Conservation (phyloP, 179 eudicot genomes). For the Heliamphora pulchella region DNA sequence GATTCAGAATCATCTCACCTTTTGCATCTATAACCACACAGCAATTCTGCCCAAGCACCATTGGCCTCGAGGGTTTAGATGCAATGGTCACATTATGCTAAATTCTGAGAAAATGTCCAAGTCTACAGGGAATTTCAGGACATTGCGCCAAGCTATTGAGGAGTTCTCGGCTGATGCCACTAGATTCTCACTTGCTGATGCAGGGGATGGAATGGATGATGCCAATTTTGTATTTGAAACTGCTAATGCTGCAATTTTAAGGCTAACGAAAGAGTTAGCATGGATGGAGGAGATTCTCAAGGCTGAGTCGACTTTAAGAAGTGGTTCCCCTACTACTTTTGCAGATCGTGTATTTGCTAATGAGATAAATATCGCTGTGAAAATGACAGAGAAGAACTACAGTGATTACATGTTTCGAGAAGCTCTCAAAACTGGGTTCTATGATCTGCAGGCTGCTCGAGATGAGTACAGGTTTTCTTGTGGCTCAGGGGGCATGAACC, state of each 20-base stretch:
- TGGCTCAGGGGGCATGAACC: slow-evolving; percentile 68
- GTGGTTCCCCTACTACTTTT: slow-evolving; percentile 51
- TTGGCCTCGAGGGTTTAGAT: slow-evolving; percentile 86
- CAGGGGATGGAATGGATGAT: slow-evolving; percentile 95
- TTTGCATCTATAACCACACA: slow-evolving; percentile 74
- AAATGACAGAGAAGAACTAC: slow-evolving; percentile 62
- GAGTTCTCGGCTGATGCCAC: slow-evolving; percentile 87
- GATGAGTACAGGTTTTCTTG: slow-evolving; percentile 84
- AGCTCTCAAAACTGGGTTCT: slow-evolving; percentile 84
- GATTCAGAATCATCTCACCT: slow-evolving; percentile 82
- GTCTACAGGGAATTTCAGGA: slow-evolving; percentile 75
- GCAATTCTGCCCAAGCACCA: slow-evolving; percentile 63
- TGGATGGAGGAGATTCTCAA: slow-evolving; percentile 84
- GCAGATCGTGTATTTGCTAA: slow-evolving; percentile 80
- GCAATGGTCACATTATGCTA: slow-evolving; percentile 79
- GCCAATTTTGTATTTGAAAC: slow-evolving; percentile 90
- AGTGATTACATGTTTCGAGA: slow-evolving; percentile 66
- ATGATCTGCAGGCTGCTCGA: slow-evolving; percentile 80
- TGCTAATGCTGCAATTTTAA: slow-evolving; percentile 79
- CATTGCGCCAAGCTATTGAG: slow-evolving; percentile 58
- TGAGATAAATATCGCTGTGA: slow-evolving; percentile 68
- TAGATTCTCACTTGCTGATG: slow-evolving; percentile 80
- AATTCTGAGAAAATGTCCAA: slow-evolving; percentile 93
- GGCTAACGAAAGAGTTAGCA: slow-evolving; percentile 68
- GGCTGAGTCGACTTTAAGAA: slow-evolving; percentile 52